Evolutionary conservation across 108 stramenopile species (phyloP), one percentile per base, ranked within the genome.

Genomic region (Cylindrotheca closterium): DNA sequence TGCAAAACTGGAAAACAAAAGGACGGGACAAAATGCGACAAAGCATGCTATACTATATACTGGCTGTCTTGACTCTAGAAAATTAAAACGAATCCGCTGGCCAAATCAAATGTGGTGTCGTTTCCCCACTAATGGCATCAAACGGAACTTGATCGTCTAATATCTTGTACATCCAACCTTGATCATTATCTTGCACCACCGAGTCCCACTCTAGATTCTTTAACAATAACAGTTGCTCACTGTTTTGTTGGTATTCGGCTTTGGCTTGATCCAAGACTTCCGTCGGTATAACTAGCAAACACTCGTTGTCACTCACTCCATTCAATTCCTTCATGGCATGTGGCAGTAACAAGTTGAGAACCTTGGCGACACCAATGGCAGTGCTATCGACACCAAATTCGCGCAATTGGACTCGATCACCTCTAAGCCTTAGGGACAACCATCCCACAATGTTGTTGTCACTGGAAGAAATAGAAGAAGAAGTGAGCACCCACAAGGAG

Each of bases 41-140:
- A 42, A 10, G 37, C 7, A 42, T n/a, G n/a, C n/a, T n/a, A n/a
- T n/a, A n/a, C n/a, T n/a, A n/a, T n/a, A n/a, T n/a, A n/a, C n/a
- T n/a, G n/a, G n/a, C n/a, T n/a, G n/a, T n/a, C 37, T 7, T 10
- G 62, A 29, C 7, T 52, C 12, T 70, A 64, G 79, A 58, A 77
- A 2, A 31, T 64, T 64, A 87, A 63, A 87, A 87, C n/a, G 86
- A 87, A 58, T 87, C 86, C 2, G 83, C 58, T 3, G 86, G 86
- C 86, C 86, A 87, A 65, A 87, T 82, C 63, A 87, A 68, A 68
- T 87, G 82, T 21, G 56, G 78, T 7, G 26, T 37, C 5, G 2
- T 15, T 2, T 50, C 32, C 4, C 56, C 33, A 18, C 57, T 63
- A 10, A 57, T 54, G 50, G 56, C 60, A n/a, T 73, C 60, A 29